These are phyloP conservation scores for Syzygium oleosum DNA, from an alignment of 345 rosid genomes.

Conservation along the genomic window DNA sequence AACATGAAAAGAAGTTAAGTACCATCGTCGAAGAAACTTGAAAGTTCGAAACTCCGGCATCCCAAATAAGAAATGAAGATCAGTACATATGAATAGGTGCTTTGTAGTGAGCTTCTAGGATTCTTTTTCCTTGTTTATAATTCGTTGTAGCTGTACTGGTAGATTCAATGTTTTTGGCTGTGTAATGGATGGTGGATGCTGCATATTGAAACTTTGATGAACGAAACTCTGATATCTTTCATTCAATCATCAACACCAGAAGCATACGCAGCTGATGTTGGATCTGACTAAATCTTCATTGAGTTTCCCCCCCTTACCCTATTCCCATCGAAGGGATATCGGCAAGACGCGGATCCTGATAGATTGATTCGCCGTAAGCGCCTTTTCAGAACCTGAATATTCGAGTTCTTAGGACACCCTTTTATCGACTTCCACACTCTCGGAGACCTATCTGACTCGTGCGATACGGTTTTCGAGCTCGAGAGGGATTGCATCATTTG, in stretches of 20 bases:
- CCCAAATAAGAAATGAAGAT: neutral
- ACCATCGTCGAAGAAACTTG: neutral
- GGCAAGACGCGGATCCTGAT: rapidly evolving
- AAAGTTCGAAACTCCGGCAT: neutral
- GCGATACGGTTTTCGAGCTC: neutral
- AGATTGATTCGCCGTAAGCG: neutral
- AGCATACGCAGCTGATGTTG: neutral
- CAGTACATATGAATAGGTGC: neutral
- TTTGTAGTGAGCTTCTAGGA: neutral
- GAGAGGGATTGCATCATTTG: neutral
- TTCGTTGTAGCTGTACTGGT: neutral
- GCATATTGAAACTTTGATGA: neutral
- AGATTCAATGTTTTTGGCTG: neutral
- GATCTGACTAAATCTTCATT: neutral
- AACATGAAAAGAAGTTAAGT: neutral
- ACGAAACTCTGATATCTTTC: neutral
- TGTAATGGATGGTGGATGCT: neutral
- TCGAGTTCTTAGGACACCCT: neutral
- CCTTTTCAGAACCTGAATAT: neutral
- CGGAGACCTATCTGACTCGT: neutral
- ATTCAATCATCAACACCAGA: neutral
- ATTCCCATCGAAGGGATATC: neutral
- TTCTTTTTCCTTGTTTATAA: neutral
- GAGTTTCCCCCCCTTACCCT: neutral
- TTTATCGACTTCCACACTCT: neutral